Evolutionary conservation across 2,329 filamentous ascomycete species (phyloP).

Genomic region (Paraphaeosphaeria minitans): DNA sequence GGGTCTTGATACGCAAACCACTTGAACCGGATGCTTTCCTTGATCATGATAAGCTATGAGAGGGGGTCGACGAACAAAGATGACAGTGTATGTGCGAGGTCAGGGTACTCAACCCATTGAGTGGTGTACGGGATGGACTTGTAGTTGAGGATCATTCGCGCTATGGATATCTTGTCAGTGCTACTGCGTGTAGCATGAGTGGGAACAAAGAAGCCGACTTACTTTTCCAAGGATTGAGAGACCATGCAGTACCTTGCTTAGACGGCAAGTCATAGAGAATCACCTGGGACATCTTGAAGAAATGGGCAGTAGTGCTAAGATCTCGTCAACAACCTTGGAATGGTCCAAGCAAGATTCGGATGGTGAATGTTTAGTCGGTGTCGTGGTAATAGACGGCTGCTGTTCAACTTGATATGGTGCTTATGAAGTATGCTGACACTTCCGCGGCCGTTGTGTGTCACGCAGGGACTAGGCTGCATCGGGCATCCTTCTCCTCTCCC

Average conservation of each 20-base stretch:
- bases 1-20: too few relatives aligned
- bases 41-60: neutral
- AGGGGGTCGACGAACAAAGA: conserved; percentile 37
- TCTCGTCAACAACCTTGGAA: neutral
- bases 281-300: neutral
- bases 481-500: neutral
- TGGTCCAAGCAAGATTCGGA: neutral
- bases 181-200: neutral
- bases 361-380: neutral
- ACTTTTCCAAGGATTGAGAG: conserved; percentile 4
- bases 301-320: neutral
- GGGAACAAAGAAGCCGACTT: conserved; percentile 52
- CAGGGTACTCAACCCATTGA: conserved; percentile 69
- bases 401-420: neutral
- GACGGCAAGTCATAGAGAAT: neutral
- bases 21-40: neutral
- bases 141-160: conserved; percentile 66
- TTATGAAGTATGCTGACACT: neutral
- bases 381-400: neutral
- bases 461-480: neutral
- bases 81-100: conserved; percentile 52
- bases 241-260: neutral
- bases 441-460: neutral
- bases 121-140: conserved; percentile 68
- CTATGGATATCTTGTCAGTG: conserved; percentile 58